Evolutionary conservation across 805 yeast genomes (phyloP).

Genomic region (Metschnikowia drakensbergensis): DNA sequence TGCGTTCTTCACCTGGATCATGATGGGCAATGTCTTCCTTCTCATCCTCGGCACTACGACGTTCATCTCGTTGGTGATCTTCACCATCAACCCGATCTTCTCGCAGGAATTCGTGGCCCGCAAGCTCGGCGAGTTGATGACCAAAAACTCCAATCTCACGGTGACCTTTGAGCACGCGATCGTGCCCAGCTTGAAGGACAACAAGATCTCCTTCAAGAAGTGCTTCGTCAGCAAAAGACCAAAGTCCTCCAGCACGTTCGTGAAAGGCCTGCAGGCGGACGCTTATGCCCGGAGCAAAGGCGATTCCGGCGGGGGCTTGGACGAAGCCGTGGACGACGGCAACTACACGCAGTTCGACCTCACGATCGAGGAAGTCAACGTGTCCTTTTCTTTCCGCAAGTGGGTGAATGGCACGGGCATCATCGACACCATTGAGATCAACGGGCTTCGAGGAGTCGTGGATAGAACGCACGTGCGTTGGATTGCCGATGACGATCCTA

Average conservation of each 20-base stretch:
- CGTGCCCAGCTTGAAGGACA: constrained; percentile 90
- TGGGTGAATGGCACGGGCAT: constrained; percentile 93
- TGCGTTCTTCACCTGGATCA: constrained; percentile 88
- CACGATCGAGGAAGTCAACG: constrained; percentile 78
- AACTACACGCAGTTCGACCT: constrained; percentile 95
- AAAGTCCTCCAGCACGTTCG: constrained; percentile 47
- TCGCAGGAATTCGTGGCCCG: constrained; percentile 88
- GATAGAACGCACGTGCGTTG: constrained; percentile 86
- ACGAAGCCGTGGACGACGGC: constrained; percentile 65
- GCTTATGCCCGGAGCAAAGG: constrained; percentile 55
- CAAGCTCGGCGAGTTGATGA: constrained; percentile 74
- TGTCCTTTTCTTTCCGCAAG: constrained; percentile 74
- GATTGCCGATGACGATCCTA: constrained; percentile 79
- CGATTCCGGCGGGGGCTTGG: constrained; percentile 11
- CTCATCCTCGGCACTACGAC: constrained; percentile 88
- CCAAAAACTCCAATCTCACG: constrained; percentile 74
- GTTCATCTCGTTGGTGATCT: constrained; percentile 74
- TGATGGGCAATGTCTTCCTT: constrained; percentile 80
- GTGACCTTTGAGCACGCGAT: constrained; percentile 92
- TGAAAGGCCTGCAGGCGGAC: constrained; percentile 68
- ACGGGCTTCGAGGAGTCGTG: constrained; percentile 87
- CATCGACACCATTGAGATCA: constrained; percentile 66
- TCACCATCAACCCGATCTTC: constrained; percentile 75
- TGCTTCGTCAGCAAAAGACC: constrained; percentile 88
- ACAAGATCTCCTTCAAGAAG: constrained; percentile 76